Evolutionary conservation across 2,329 filamentous ascomycete genomes (phyloP).

Genomic region (Tolypocladium ovalisporum): DNA sequence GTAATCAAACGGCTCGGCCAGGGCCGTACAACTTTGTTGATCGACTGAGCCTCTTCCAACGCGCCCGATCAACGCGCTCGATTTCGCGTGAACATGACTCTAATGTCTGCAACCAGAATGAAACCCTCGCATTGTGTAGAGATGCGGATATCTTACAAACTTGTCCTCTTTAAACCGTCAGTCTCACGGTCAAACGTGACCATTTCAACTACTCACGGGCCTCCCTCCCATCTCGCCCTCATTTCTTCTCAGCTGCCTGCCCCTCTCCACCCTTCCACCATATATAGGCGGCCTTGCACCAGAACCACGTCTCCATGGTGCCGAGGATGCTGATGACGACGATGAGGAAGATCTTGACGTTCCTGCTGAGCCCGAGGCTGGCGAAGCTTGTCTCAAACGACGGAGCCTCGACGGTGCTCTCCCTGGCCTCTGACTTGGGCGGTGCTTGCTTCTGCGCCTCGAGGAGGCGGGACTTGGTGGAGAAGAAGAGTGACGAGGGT

Average conservation of each 20-base stretch:
- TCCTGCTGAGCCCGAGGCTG: conserved; percentile 16
- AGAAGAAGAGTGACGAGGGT: background rate
- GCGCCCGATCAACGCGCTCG: background rate
- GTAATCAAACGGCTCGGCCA: background rate
- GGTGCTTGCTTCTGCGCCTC: background rate
- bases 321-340: conserved; percentile 16
- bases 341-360: conserved; percentile 14
- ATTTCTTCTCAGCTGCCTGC: background rate
- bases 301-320: conserved; percentile 21
- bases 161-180: background rate
- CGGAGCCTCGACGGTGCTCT: background rate
- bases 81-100: background rate
- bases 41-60: no score
- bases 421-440: background rate
- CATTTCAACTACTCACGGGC: background rate
- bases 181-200: background rate
- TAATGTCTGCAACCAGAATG: background rate
- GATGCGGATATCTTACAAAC: background rate
- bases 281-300: conserved; percentile 16
- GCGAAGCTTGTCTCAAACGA: conserved; percentile 5
- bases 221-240: background rate
- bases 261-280: conserved; percentile 13
- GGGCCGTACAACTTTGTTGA: background rate
- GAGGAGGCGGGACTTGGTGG: background rate
- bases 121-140: background rate